A percentile compares a stretch with the other conserved stretches of the same genome.
Conservation (phyloP, 1,284 basidiomycete species). For the Tilletiopsis washingtonensis region DNA sequence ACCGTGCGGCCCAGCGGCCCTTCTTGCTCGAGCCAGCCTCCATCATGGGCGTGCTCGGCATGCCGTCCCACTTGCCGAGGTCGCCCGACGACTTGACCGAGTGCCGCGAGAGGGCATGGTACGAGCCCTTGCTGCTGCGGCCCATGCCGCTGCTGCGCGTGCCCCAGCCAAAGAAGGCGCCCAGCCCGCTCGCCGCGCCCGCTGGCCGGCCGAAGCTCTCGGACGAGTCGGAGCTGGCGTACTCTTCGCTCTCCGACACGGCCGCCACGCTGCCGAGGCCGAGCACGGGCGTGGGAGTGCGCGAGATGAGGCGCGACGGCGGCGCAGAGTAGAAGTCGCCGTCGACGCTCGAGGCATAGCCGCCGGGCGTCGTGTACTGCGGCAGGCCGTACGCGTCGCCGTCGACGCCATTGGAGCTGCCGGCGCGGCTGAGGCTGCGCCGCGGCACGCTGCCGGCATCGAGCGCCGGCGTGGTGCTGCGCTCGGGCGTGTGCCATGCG, state of each 20-base stretch:
- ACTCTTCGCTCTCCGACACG: slow-evolving; percentile 10
- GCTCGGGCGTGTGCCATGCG: no score
- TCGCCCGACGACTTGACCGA: slow-evolving; percentile 18
- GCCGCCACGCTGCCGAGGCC: slow-evolving; percentile 5
- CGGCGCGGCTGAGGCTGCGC: neutral
- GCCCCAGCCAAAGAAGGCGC: slow-evolving; percentile 3
- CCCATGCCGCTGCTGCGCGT: slow-evolving; percentile 13
- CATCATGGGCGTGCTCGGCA: neutral
- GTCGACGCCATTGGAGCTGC: neutral
- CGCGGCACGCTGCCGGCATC: neutral
- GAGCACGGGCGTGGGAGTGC: slow-evolving; percentile 17
- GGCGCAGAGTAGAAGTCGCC: slow-evolving; percentile 20
- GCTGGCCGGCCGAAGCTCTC: slow-evolving; percentile 14
- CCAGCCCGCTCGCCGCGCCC: neutral
- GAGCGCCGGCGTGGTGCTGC: neutral
- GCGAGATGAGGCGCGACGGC: slow-evolving; percentile 12
- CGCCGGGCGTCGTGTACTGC: neutral
- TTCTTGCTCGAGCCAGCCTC: neutral
- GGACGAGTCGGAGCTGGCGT: slow-evolving; percentile 16
- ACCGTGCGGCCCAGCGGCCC: slow-evolving; percentile 11
- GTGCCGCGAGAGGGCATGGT: slow-evolving; percentile 3
- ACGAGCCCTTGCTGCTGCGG: slow-evolving; percentile 11
- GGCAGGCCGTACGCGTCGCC: neutral
- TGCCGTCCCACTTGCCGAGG: slow-evolving; percentile 17
- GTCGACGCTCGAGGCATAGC: slow-evolving; percentile 28